Evolutionary conservation across 164 flowering plant species (phyloP), one percentile per base, ranked within the genome.

Genomic region (Chimonanthus salicifolius): DNA sequence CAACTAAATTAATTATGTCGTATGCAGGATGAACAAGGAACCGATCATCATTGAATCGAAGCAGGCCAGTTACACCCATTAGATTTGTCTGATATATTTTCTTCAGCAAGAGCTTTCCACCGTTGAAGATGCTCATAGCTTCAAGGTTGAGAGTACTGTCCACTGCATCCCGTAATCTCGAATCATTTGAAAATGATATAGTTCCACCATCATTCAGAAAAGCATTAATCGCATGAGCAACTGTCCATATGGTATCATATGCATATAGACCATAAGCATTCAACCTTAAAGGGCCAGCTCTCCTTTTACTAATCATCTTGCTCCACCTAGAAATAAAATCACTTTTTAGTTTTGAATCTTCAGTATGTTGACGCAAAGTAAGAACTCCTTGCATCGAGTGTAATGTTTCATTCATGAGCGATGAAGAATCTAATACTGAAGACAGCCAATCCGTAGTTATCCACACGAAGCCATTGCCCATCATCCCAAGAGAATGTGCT

Each of bases 401-500:
- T 81, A 83, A 80, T 33, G 64, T 80, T 5, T 82, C 84, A 3
- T 74, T 64, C 4, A 87, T 82, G 10, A 84, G 81, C 11, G 88
- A 84, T 10, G 76, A 67, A 33, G 96, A 78, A 82, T 95, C 99
- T 43, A 95, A 69, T 49, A 81, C 49, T 13, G 89, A 75, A 45
- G 99, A 81, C 6, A 95, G 89, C 98, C 98, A 92, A 76, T 89
- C 90, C 8, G 99, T 89, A 65, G 97, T 89, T 72, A 95, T 88
- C 99, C 99, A 93, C 49, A 87, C 98, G 85, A 83, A 95, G 4
- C 97, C 99, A 68, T 76, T 84, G 1, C 78, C 84, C 91, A 93
- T 87, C 99, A 95, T 91, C 50, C 78, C 87, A 67, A 93, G 89
- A 82, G 85, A 72, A 0, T 79, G 74, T 6, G 98, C 99, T 69